Base-by-base conservation (phyloP, 202 grass and related monocot genomes). In the Brachypodium distachyon region DNA sequence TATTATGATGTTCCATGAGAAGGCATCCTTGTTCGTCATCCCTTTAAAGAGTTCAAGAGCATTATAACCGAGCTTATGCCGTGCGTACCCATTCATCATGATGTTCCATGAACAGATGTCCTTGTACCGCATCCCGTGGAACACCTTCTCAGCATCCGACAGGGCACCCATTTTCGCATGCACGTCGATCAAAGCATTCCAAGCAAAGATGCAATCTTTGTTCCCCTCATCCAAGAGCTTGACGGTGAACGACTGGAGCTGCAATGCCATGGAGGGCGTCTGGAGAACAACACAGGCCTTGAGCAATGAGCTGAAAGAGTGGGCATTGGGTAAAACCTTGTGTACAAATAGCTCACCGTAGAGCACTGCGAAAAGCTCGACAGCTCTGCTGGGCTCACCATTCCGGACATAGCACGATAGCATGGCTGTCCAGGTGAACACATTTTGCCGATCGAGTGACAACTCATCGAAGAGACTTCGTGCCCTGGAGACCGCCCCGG, bases 1-100 rank as follows among this genome's bases (percentile, higher is more conserved):
- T 56, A 97, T 88, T 38, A 88, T 67, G 26, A 85, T 84, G 69
- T 86, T 94, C 90, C 88, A 97, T 58, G 87, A 77, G 57, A 84
- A 77, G 23, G 62, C 63, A 60, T 94, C 79, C 76, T 84, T 93
- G 3, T 75, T 57, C 51, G 13, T 61, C 73, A 86, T 87, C 8
- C 41, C 69, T 72, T 76, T 61, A 73, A 87, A 93, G 47, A 93
- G 82, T 34, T 62, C 36, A 28, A 97, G 59, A 63, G 87, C 87
- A 79, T 29, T 76, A 36, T 75, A 28, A 5, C 48, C 4, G 11
- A 84, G 69, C 73, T 83, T 76, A 73, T 89, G 80, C 43, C 73
- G 76, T 34, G 74, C 51, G 57, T 88, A 97, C 33, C 33, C 80
- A 77, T 72, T 69, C 85, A 86, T 89, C 84, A 86, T 85, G 29